Conservation (phyloP, 1,284 basidiomycete genomes). For the Pascua sp. region DNA sequence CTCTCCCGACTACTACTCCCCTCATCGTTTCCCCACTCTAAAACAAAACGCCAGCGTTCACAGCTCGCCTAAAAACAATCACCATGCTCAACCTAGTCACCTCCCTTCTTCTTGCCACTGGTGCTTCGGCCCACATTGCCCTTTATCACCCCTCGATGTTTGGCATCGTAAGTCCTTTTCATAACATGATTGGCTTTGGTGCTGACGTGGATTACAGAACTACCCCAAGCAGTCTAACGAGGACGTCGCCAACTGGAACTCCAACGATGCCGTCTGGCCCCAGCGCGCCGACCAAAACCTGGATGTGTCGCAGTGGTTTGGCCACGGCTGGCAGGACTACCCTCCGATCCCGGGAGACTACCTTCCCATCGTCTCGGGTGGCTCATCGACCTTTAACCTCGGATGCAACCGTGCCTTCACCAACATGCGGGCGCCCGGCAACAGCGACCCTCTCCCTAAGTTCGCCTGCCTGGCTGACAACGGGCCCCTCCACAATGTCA, state of each 20-base stretch:
- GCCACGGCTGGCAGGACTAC: not conserved
- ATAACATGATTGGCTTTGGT: no score
- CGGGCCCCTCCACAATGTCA: slow-evolving; percentile 5
- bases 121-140: no score
- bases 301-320: slow-evolving; percentile 8
- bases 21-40: no score
- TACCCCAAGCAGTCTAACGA: not conserved
- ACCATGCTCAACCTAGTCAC: no score
- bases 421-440: not conserved
- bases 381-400: slow-evolving; percentile 4
- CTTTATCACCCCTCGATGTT: no score
- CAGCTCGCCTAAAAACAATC: no score
- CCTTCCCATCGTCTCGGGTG: slow-evolving; percentile 8
- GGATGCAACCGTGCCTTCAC: slow-evolving; percentile 13
- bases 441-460: not conserved
- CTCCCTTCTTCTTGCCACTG: no score
- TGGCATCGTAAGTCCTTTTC: no score
- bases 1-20: no score
- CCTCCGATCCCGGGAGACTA: slow-evolving; percentile 1
- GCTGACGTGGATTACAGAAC: not conserved
- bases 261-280: slow-evolving; percentile 3
- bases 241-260: not conserved
- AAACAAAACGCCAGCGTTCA: no score
- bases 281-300: slow-evolving; percentile 4
- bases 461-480: slow-evolving; percentile 1